Conservation (phyloP, 2,329 filamentous ascomycete genomes). For the Hypoxylon sp. region DNA sequence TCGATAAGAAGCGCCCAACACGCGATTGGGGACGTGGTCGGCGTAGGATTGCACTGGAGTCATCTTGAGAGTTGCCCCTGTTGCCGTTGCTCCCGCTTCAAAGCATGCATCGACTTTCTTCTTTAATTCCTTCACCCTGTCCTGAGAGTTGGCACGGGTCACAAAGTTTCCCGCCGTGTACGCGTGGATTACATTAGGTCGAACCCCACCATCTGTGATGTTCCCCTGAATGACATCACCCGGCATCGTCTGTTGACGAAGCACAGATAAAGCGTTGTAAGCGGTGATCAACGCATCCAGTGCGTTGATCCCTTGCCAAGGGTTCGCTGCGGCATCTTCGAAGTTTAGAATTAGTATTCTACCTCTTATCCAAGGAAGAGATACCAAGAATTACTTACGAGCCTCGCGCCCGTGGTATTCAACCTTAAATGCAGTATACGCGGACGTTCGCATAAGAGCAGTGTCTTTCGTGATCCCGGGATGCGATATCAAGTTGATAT, state of each 20-base stretch:
- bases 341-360: conserved; percentile 11
- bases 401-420: conserved; percentile 64
- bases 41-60: conserved; percentile 56
- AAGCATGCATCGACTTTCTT: conserved; percentile 57
- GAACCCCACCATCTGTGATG: conserved; percentile 61
- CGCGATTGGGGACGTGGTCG: conserved; percentile 63
- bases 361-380: background rate
- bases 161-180: conserved; percentile 48
- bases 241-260: conserved; percentile 65
- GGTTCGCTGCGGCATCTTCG: conserved; percentile 60
- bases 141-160: conserved; percentile 46
- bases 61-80: conserved; percentile 58
- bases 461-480: conserved; percentile 54
- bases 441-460: conserved; percentile 61
- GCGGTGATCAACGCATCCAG: conserved; percentile 63
- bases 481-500: conserved; percentile 54
- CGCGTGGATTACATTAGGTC: conserved; percentile 66
- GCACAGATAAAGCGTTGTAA: conserved; percentile 58
- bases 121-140: conserved; percentile 51
- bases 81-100: conserved; percentile 56
- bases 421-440: conserved; percentile 58
- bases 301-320: conserved; percentile 68
- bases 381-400: conserved; percentile 38
- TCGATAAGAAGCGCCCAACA: conserved; percentile 56
- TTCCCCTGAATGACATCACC: conserved; percentile 60